Evolutionary conservation across 2,329 filamentous ascomycete genomes (phyloP).

Genomic region (Pestalotiopsis sp.): DNA sequence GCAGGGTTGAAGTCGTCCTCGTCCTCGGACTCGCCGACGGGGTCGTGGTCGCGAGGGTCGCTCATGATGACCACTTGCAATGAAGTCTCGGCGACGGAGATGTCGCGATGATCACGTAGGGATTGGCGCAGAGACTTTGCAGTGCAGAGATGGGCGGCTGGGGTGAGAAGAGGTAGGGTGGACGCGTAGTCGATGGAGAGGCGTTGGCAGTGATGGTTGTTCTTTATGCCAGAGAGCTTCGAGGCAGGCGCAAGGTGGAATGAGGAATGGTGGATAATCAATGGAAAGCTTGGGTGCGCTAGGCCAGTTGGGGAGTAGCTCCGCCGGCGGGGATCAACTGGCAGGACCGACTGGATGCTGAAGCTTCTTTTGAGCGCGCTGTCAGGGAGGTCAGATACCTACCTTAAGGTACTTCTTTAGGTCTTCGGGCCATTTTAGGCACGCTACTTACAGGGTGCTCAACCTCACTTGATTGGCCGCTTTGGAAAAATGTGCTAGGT

Average conservation of each 20-base stretch:
- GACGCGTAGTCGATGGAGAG: background rate
- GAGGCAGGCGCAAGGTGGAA: constrained; percentile 10
- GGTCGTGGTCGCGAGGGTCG: constrained; percentile 51
- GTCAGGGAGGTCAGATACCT: background rate
- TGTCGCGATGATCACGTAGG: background rate
- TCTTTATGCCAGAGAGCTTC: constrained; percentile 2
- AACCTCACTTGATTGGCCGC: too few species aligned
- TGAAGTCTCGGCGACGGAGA: background rate
- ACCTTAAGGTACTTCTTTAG: too few species aligned
- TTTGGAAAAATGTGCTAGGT: too few species aligned
- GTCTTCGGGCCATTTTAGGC: too few species aligned
- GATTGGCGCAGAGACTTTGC: background rate
- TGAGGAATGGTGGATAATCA: constrained; percentile 6
- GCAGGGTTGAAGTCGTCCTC: constrained; percentile 90
- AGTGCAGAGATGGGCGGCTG: background rate
- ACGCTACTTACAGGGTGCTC: too few species aligned
- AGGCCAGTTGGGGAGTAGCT: background rate
- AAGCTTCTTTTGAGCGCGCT: background rate
- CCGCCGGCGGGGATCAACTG: background rate
- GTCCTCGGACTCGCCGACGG: constrained; percentile 63
- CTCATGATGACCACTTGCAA: constrained; percentile 43
- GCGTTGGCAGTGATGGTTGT: background rate
- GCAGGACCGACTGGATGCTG: background rate
- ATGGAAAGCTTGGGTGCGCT: background rate
- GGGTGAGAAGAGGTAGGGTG: too few species aligned